Percentiles rank a stretch among this genome's conserved stretches.
phyloP scores from a whole-genome alignment of 176 grass and related monocot species.

The Saccharum officinarum region DNA sequence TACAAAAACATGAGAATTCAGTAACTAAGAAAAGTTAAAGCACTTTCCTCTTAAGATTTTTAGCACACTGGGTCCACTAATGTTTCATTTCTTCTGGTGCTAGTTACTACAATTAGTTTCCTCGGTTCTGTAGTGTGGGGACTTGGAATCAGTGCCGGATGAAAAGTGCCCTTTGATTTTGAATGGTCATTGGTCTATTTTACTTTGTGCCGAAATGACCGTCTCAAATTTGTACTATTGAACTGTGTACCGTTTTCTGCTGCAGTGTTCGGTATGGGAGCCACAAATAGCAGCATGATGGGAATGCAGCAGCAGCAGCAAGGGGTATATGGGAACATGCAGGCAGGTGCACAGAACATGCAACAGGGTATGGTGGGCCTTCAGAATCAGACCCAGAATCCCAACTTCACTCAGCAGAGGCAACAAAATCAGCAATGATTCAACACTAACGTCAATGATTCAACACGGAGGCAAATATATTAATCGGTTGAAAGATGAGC shows the following conservation, averaged over 20 bases:
- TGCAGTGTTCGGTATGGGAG: constrained; percentile 81
- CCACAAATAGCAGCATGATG: constrained; percentile 66
- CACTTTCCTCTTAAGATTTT: not conserved
- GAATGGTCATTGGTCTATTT: not conserved
- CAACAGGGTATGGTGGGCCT: constrained; percentile 89
- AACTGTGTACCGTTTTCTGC: not conserved
- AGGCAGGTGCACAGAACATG: constrained; percentile 63
- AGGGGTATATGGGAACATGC: constrained; percentile 74
- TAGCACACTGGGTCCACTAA: not conserved
- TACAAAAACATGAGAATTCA: not conserved
- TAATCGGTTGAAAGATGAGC: not conserved
- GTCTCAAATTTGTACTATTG: not conserved
- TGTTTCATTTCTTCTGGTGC: not conserved
- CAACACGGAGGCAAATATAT: not conserved
- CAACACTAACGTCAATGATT: not conserved
- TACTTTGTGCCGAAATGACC: not conserved
- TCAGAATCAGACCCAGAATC: constrained; percentile 68
- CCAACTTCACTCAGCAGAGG: constrained; percentile 85
- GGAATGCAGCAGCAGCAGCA: constrained; percentile 87
- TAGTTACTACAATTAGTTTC: not conserved
- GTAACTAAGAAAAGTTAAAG: not conserved
- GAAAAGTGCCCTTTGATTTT: constrained; percentile 10
- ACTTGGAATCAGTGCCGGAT: not conserved
- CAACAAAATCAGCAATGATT: constrained; percentile 80
- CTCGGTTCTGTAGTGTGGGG: not conserved